These are phyloP conservation scores for Mantamonas sphyraenae DNA, from an alignment of 78 protist genomes.

Conservation along the genomic window DNA sequence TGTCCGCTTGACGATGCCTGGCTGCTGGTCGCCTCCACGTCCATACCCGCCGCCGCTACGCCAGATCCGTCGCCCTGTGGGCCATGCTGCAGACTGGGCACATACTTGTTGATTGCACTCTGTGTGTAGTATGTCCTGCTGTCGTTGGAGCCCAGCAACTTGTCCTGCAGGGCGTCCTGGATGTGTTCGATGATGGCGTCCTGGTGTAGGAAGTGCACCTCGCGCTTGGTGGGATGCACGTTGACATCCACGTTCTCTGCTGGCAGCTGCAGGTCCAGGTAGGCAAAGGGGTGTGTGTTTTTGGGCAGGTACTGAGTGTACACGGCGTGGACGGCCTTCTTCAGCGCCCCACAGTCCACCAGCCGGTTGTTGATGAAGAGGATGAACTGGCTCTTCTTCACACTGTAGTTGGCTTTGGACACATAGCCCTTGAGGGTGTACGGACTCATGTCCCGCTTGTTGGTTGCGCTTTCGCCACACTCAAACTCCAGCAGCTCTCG, in stretches of 20 bases:
- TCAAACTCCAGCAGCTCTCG: constrained; percentile 29
- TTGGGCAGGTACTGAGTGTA: constrained; percentile 67
- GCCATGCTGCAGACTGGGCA: too few relatives aligned
- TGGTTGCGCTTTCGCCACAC: background rate
- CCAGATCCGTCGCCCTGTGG: too few relatives aligned
- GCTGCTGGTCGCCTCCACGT: too few relatives aligned
- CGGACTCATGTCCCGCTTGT: background rate
- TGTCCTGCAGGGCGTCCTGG: background rate
- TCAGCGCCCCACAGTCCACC: constrained; percentile 66
- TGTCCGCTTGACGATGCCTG: too few relatives aligned
- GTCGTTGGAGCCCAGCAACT: constrained; percentile 12
- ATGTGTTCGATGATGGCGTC: constrained; percentile 1
- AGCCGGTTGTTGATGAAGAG: constrained; percentile 89
- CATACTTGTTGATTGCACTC: too few relatives aligned
- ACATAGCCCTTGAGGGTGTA: constrained; percentile 51
- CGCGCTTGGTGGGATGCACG: constrained; percentile 95
- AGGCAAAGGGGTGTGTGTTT: constrained; percentile 67
- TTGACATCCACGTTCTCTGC: constrained; percentile 88
- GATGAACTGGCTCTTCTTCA: constrained; percentile 42
- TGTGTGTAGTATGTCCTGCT: constrained; percentile 41
- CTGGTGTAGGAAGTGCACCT: constrained; percentile 25
- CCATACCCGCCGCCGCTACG: too few relatives aligned
- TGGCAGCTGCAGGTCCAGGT: constrained; percentile 48
- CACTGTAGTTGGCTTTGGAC: constrained; percentile 57
- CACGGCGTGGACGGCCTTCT: constrained; percentile 44